Evolutionary conservation across 345 rosid species (phyloP), one percentile per base, ranked within the genome.

Genomic region (Iberis pinnata): DNA sequence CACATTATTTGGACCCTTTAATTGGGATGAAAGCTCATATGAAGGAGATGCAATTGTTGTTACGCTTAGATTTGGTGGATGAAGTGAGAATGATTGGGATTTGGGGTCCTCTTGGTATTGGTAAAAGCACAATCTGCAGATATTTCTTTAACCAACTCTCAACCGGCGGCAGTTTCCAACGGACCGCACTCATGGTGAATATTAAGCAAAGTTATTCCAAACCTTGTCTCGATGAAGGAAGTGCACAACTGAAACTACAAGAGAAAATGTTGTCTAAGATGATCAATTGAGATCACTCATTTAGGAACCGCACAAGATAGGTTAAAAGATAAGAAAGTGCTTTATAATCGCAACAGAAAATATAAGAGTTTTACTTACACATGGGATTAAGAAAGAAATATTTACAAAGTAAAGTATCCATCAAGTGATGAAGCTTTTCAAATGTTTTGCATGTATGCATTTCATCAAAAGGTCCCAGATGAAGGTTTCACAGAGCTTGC

Each of bases 211-310:
- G 12, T 8, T 17, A 41, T 10, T 11, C 20, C 2, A 41, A 4
- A 9, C 22, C 12, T 41, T 16, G 12, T 17, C 10, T 4, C 20
- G 45, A 68, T 36, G 41, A 53, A 64, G 29, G 9, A 26, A 18
- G 45, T 62, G 1, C 61, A 64, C 4, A 24, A 19, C 50, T 12
- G 47, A 11, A 76, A 73, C 48, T 64, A 73, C 6, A 49, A 59
- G n/a, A 38, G 42, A 15, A 53, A 49, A 63, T 76, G 71, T 54
- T 58, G 67, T 5, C 38, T 12, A 16, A 66, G 60, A 32, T 70
- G 68, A 20, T 60, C 64, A 47, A 5, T 41, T 6, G 10, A 8
- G 22, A 41, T 41, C 8, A 20, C 9, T 16, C 45, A 41, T 41
- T 41, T 18, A 41, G 12, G 45, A 1, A 22, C 17, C 10, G 22